Base-by-base conservation (phyloP, 192 early-diverging fungal genomes). In the Coemansia sp. region DNA sequence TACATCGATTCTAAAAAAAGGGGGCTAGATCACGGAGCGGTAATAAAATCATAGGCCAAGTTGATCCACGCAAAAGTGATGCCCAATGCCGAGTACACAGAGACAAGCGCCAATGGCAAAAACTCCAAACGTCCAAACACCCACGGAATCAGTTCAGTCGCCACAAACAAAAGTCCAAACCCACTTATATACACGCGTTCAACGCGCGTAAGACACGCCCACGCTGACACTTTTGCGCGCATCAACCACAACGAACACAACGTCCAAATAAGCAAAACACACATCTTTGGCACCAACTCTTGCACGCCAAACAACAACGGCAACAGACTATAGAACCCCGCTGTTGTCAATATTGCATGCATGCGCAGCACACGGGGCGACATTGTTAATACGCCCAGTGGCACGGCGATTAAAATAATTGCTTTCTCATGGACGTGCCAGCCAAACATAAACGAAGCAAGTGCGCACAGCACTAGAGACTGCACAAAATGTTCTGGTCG, bases 341-440 rank as follows among this genome's bases (percentile, higher is more conserved):
- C 65, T 9, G 61, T 47, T 7, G 81, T 54, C 18, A 78, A 66
- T 39, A 75, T 57, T 6, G 69, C 60, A 49, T 70, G 74, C 70
- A 75, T 70, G 64, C 73, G 73, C 61, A 75, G 53, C 12, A 67
- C 62, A 29, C 54, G 64, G 12, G 29, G 66, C 13, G 69, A 22
- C 27, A 22, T 45, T 73, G 54, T 60, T 63, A 49, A 76, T 57
- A 72, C 65, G 56, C 59, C 72, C 74, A 76, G 65, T 43, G 74
- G 85, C 53, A 59, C 80, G 61, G 69, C 61, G 23, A 93, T 84
- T 60, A 96, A 61, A 60, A 98, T 78, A 13, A 95, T 87, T 0
- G 96, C 96, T 73, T 98, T 98, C 63, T 98, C 96, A 62, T 98
- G 96, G 16, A 98, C 96, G 79, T 98, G 96, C 95, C 95, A 98